Conservation (phyloP, 805 yeast genomes). For the Ogataea corticis region DNA sequence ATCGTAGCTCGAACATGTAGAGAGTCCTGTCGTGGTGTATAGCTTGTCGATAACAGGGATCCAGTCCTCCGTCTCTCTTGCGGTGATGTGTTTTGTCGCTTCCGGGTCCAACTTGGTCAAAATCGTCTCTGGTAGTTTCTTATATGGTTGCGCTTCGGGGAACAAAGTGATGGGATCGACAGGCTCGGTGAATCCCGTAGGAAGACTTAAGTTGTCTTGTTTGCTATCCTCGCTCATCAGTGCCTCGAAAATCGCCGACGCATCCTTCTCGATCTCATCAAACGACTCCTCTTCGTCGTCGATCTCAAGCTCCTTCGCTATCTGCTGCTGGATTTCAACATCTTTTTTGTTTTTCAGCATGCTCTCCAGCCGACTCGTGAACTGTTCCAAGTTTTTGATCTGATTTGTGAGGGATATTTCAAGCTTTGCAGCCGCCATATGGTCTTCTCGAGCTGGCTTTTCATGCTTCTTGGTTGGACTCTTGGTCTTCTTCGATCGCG, state of each 20-base stretch:
- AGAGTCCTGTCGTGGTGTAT: slow-evolving; percentile 37
- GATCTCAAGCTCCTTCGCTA: slow-evolving; percentile 22
- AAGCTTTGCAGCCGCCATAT: not conserved
- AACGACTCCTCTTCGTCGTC: slow-evolving; percentile 18
- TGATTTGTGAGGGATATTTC: slow-evolving; percentile 29
- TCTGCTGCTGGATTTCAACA: slow-evolving; percentile 15
- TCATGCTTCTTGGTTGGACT: not conserved
- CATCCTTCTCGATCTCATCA: slow-evolving; percentile 26
- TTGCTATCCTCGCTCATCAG: slow-evolving; percentile 22
- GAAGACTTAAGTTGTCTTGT: not conserved
- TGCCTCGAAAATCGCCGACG: slow-evolving; percentile 30
- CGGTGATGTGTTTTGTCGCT: slow-evolving; percentile 40
- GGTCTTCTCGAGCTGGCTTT: not conserved
- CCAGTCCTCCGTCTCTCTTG: slow-evolving; percentile 47
- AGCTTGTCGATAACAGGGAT: slow-evolving; percentile 41
- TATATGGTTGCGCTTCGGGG: slow-evolving; percentile 28
- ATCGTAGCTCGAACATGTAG: slow-evolving; percentile 34
- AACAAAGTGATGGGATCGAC: slow-evolving; percentile 21
- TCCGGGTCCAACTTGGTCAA: slow-evolving; percentile 38
- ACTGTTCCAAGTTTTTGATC: slow-evolving; percentile 29
- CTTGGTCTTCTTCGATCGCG: slow-evolving; percentile 4
- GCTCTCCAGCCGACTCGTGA: slow-evolving; percentile 32
- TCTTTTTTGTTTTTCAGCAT: slow-evolving; percentile 23
- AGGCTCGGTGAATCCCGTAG: not conserved
- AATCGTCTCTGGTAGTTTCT: slow-evolving; percentile 39